Evolutionary conservation across 2,329 filamentous ascomycete genomes (phyloP).

Genomic region (Fusarium tuaranense): DNA sequence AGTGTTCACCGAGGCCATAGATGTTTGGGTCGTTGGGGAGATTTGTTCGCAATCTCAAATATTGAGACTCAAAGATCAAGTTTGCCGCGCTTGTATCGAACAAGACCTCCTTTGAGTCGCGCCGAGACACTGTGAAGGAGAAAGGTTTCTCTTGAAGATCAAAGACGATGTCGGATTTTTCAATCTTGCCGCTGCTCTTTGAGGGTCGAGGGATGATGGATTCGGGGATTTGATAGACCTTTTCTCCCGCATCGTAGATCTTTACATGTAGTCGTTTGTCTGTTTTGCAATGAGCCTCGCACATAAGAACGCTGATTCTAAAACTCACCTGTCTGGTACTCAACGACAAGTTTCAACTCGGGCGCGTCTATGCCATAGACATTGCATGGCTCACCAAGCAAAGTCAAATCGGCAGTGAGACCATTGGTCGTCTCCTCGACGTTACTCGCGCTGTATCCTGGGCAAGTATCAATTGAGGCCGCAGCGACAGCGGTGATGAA

Average conservation of each 20-base stretch:
- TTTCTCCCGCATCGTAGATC: not conserved
- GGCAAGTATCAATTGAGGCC: not conserved
- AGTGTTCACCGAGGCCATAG: slow-evolving; percentile 7
- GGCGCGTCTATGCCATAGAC: slow-evolving; percentile 1
- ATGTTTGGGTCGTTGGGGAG: not conserved
- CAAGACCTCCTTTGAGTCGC: not conserved
- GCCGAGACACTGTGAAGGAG: not conserved
- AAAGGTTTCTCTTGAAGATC: not conserved
- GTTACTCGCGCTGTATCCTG: not conserved
- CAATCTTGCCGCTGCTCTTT: not conserved
- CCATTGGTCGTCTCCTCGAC: not conserved
- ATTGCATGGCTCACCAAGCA: not conserved
- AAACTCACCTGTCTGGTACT: slow-evolving; percentile 1
- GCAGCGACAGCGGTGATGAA: not conserved
- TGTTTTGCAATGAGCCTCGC: not conserved
- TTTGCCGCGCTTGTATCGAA: not conserved
- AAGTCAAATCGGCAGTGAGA: not conserved
- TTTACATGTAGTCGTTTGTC: not conserved
- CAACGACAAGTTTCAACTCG: not conserved
- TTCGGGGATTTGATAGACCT: slow-evolving; percentile 4
- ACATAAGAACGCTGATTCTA: not conserved
- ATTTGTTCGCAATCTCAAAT: not conserved
- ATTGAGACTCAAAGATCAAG: slow-evolving; percentile 5
- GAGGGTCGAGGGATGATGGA: slow-evolving; percentile 5
- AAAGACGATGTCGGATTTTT: not conserved